Evolutionary conservation across 2,329 filamentous ascomycete species (phyloP).

Genomic region (Cephalotrichum gorgonifer): DNA sequence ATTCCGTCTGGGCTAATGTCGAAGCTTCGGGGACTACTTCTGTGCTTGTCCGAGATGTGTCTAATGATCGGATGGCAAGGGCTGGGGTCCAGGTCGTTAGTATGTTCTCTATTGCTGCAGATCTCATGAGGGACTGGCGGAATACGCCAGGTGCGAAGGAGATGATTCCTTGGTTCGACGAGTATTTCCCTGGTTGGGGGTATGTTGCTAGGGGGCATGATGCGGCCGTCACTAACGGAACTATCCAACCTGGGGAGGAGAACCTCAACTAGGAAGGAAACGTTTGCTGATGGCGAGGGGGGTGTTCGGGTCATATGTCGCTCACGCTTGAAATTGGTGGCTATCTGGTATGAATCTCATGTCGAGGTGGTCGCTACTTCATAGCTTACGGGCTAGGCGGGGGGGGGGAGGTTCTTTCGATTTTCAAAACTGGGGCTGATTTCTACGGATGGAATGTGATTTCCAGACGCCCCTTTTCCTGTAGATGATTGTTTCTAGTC

Average conservation of each 20-base stretch:
- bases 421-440: too few species aligned
- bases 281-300: too few species aligned
- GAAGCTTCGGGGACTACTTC: slow-evolving; percentile 61
- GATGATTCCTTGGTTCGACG: slow-evolving; percentile 53
- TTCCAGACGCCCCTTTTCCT: too few species aligned
- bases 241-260: slow-evolving; percentile 44
- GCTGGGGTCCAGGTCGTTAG: slow-evolving; percentile 56
- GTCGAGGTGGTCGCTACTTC: too few species aligned
- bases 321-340: too few species aligned
- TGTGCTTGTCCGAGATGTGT: slow-evolving; percentile 47
- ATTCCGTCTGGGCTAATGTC: slow-evolving; percentile 63
- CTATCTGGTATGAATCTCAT: too few species aligned
- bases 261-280: too few species aligned
- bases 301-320: too few species aligned
- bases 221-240: slow-evolving; percentile 50
- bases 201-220: slow-evolving; percentile 51
- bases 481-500: too few species aligned
- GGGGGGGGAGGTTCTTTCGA: too few species aligned
- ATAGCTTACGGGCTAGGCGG: too few species aligned
- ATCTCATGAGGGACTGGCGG: slow-evolving; percentile 64
- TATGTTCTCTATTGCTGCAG: slow-evolving; percentile 53
- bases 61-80: slow-evolving; percentile 55
- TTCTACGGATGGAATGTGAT: too few species aligned
- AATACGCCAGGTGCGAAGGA: slow-evolving; percentile 38
- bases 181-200: slow-evolving; percentile 55